Evolutionary conservation across 768 basidiomycete genomes (phyloP).

Genomic region (Coprinopsis sp.): DNA sequence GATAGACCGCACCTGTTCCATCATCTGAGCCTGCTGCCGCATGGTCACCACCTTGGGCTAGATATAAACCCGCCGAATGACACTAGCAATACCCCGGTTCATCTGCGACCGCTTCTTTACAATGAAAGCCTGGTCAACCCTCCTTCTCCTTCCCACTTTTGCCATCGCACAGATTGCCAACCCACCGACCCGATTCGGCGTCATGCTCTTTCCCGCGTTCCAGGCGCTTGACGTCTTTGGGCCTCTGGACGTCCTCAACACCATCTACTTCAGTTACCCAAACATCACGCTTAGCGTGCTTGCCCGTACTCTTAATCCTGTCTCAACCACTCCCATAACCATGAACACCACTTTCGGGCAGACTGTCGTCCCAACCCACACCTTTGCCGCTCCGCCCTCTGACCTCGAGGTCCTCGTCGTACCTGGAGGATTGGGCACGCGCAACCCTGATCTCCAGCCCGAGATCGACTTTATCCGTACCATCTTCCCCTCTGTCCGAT

Average conservation of each 20-base stretch:
- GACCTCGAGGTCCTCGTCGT: conserved; percentile 32
- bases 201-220: conserved; percentile 27
- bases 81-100: too few species aligned
- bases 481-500: conserved; percentile 27
- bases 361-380: conserved; percentile 17
- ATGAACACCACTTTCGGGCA: conserved; percentile 27
- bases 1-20: too few species aligned
- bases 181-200: conserved; percentile 16
- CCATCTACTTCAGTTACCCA: conserved; percentile 15
- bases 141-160: too few species aligned
- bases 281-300: conserved; percentile 22
- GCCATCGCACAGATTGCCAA: too few species aligned
- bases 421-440: conserved; percentile 13
- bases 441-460: conserved; percentile 10
- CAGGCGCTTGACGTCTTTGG: conserved; percentile 29
- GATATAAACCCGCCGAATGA: too few species aligned
- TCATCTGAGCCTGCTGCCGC: too few species aligned
- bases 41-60: too few species aligned
- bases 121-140: too few species aligned
- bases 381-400: conserved; percentile 10
- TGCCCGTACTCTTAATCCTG: conserved; percentile 22
- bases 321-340: conserved; percentile 26
- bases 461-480: conserved; percentile 22
- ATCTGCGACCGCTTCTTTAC: too few species aligned
- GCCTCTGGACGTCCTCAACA: conserved; percentile 28